Percentiles rank a stretch among this genome's conserved stretches.
Evolutionary conservation across 2,329 filamentous ascomycete species (phyloP).

Genomic region (Colletotrichum sansevieriae): DNA sequence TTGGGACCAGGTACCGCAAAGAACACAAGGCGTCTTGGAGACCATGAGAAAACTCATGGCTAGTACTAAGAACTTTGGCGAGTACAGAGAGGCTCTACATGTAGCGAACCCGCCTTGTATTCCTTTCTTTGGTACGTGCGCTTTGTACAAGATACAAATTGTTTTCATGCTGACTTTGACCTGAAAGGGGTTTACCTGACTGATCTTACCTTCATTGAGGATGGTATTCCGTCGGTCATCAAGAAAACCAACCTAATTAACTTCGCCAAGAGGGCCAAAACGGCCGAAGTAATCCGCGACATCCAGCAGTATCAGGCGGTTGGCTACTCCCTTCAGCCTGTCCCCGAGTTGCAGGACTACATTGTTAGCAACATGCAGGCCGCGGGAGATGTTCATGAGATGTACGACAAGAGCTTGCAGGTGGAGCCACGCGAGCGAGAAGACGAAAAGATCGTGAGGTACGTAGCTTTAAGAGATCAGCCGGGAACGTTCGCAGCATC

Average conservation of each 20-base stretch:
- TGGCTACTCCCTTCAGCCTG: constrained; percentile 90
- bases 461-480: constrained; percentile 57
- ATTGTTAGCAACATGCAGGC: constrained; percentile 96
- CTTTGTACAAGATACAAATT: background rate
- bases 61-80: constrained; percentile 97
- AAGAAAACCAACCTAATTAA: constrained; percentile 98
- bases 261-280: constrained; percentile 98
- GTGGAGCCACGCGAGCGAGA: constrained; percentile 96
- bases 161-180: background rate
- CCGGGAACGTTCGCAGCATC: constrained; percentile 44
- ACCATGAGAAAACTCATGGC: constrained; percentile 95
- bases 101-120: constrained; percentile 96
- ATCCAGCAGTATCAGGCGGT: constrained; percentile 99
- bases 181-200: constrained; percentile 91
- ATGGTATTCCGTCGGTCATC: constrained; percentile 95
- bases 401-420: constrained; percentile 97
- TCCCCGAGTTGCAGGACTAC: constrained; percentile 94
- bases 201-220: constrained; percentile 97
- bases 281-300: constrained; percentile 96
- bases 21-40: constrained; percentile 84
- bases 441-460: constrained; percentile 99
- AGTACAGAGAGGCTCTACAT: constrained; percentile 94
- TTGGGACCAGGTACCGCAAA: constrained; percentile 92
- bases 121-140: constrained; percentile 88
- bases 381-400: constrained; percentile 96